phyloP scores from a whole-genome alignment of 2,329 filamentous ascomycete genomes.

The Rasamsonia emersonii region DNA sequence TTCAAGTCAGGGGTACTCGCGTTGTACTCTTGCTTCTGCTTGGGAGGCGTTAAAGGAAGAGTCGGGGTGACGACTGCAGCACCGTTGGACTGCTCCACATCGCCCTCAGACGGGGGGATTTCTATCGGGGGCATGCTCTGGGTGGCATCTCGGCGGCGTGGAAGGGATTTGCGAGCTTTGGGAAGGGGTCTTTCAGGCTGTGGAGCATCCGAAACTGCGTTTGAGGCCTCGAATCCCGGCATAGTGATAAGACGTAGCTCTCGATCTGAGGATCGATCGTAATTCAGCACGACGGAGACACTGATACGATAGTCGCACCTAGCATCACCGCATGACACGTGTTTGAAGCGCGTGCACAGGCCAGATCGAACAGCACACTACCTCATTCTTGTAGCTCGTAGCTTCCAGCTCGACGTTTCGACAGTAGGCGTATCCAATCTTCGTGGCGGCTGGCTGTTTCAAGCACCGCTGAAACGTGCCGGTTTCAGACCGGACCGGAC shows the following conservation, averaged over 20 bases:
- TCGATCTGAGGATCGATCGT: background rate
- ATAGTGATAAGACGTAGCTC: constrained; percentile 14
- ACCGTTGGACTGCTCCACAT: constrained; percentile 16
- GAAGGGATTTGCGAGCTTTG: constrained; percentile 34
- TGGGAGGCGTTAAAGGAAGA: constrained; percentile 32
- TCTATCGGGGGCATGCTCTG: constrained; percentile 14
- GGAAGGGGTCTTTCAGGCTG: constrained; percentile 22
- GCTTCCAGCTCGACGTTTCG: no score
- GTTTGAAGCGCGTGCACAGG: no score
- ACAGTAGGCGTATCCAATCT: no score
- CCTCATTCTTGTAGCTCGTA: no score
- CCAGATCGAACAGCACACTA: no score
- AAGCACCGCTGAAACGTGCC: no score
- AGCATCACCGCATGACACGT: background rate
- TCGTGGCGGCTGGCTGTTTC: no score
- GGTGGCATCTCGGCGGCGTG: constrained; percentile 24
- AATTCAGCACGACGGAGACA: background rate
- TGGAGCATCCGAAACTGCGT: constrained; percentile 18
- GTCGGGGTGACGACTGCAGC: constrained; percentile 17
- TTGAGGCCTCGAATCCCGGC: constrained; percentile 22
- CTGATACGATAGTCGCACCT: no score
- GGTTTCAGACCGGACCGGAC: no score
- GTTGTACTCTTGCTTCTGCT: constrained; percentile 17
- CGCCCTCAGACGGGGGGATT: constrained; percentile 16
- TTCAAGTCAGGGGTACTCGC: no score